Conservation (phyloP, 176 grass and related monocot genomes). For the Zizania latifolia region DNA sequence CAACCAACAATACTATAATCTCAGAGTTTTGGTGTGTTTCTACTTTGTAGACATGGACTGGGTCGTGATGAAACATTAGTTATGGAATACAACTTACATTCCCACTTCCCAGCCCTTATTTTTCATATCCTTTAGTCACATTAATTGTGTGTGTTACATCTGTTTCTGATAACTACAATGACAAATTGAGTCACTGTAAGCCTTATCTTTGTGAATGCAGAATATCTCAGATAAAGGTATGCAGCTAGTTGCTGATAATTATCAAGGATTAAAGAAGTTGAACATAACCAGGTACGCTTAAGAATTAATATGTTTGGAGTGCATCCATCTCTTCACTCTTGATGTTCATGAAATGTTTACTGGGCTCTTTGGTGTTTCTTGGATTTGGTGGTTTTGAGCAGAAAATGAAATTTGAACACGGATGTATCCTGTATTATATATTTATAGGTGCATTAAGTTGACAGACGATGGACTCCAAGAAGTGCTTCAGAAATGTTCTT, state of each 20-base stretch:
- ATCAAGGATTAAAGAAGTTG: constrained; percentile 54
- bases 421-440: background rate
- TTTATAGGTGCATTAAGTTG: constrained; percentile 81
- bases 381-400: background rate
- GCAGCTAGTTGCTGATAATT: constrained; percentile 60
- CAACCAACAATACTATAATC: background rate
- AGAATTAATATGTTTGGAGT: background rate
- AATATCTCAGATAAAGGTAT: constrained; percentile 70
- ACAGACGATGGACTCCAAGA: constrained; percentile 67
- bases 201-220: constrained; percentile 38
- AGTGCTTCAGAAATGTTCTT: constrained; percentile 71
- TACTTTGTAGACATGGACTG: background rate
- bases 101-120: background rate
- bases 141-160: background rate
- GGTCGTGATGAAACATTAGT: background rate
- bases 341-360: background rate
- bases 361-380: background rate
- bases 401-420: constrained; percentile 12
- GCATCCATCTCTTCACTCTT: background rate
- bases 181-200: background rate
- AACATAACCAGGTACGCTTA: constrained; percentile 76
- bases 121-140: constrained; percentile 6
- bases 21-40: background rate
- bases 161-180: background rate
- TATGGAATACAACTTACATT: background rate